Conservation (phyloP, 768 basidiomycete species). For the Clitopilus hobsonii region DNA sequence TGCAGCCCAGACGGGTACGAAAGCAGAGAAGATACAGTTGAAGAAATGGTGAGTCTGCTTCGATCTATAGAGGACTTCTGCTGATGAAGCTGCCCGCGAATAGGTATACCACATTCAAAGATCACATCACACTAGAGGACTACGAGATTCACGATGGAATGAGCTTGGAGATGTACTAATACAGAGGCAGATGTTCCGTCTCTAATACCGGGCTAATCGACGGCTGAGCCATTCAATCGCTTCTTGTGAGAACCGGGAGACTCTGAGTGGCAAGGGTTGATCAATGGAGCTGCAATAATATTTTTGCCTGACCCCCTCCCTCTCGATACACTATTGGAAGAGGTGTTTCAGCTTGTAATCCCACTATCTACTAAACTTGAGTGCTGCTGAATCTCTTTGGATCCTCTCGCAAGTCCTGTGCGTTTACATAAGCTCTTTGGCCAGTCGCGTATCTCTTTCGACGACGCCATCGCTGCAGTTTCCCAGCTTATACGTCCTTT, state of each 20-base stretch:
- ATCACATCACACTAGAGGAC: constrained; percentile 89
- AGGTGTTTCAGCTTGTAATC: too few relatives aligned
- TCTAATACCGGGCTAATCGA: background rate
- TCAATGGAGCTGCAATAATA: too few relatives aligned
- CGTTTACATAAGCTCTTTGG: background rate
- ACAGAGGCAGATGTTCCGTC: too few relatives aligned
- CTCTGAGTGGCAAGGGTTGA: too few relatives aligned
- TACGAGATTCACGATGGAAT: constrained; percentile 93
- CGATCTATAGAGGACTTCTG: background rate
- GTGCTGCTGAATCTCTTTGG: background rate
- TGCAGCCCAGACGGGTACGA: constrained; percentile 92
- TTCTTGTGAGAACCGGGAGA: too few relatives aligned
- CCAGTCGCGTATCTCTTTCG: background rate
- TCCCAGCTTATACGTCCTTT: too few relatives aligned
- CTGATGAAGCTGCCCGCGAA: background rate
- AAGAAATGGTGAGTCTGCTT: constrained; percentile 89
- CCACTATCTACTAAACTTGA: too few relatives aligned
- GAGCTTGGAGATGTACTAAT: constrained; percentile 89
- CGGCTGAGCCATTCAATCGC: too few relatives aligned
- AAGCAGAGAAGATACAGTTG: constrained; percentile 77
- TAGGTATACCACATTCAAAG: constrained; percentile 95
- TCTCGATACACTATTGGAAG: too few relatives aligned
- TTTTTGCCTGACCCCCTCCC: too few relatives aligned
- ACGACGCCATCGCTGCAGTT: background rate
- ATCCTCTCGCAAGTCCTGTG: background rate